Conservation (phyloP, 140 eudicot genomes). For the Anethum foeniculum region DNA sequence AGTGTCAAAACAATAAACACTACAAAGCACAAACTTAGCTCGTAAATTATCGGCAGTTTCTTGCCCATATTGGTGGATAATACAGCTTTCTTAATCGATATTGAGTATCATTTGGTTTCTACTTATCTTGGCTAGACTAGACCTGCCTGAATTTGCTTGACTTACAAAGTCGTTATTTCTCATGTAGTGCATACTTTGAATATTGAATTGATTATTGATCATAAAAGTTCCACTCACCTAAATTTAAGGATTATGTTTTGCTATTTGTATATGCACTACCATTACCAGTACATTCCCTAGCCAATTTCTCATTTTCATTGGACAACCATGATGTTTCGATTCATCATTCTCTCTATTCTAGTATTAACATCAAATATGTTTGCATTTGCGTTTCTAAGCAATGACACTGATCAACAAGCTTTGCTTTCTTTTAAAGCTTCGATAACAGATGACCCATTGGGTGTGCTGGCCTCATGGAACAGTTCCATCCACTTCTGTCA, state of each 20-base stretch:
- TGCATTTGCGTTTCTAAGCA: background rate
- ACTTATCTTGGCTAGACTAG: background rate
- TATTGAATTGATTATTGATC: background rate
- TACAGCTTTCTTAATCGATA: background rate
- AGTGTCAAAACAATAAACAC: too few relatives aligned
- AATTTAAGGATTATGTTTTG: background rate
- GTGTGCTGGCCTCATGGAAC: conserved; percentile 5
- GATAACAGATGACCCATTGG: background rate
- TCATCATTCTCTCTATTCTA: background rate
- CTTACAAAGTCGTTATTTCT: background rate
- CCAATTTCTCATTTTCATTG: background rate
- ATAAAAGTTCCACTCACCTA: background rate
- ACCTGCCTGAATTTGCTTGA: background rate
- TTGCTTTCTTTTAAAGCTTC: background rate
- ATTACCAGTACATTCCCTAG: background rate
- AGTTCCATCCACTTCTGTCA: conserved; percentile 3
- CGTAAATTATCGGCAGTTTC: too few relatives aligned
- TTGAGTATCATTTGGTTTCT: background rate
- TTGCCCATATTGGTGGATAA: too few relatives aligned
- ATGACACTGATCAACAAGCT: background rate
- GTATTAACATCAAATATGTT: background rate
- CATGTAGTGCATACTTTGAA: background rate
- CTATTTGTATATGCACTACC: background rate
- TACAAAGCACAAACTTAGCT: too few relatives aligned
- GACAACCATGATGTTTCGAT: background rate